Evolutionary conservation across 768 basidiomycete genomes (phyloP).

Genomic region (Fistulinella prunicolor): DNA sequence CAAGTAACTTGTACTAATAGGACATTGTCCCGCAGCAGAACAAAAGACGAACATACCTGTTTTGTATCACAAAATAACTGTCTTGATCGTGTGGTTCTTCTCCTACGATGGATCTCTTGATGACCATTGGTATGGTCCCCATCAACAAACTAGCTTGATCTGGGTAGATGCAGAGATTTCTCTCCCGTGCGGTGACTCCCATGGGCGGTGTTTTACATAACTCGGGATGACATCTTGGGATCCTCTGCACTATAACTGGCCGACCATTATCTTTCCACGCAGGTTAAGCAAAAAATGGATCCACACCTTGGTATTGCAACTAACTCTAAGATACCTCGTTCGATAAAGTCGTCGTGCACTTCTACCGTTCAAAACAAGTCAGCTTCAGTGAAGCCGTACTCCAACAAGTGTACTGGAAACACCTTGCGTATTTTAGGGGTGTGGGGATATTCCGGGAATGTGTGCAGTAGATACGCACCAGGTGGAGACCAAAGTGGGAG

Average conservation of each 20-base stretch:
- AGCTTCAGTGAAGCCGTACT: slow-evolving; percentile 54
- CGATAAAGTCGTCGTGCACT: too few relatives aligned
- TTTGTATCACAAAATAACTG: neutral
- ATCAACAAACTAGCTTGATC: neutral
- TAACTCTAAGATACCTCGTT: too few relatives aligned
- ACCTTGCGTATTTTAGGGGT: slow-evolving; percentile 34
- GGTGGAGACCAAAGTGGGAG: too few relatives aligned
- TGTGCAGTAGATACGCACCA: too few relatives aligned
- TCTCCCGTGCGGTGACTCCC: slow-evolving; percentile 57
- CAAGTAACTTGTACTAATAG: neutral
- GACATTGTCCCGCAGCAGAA: neutral
- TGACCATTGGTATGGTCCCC: slow-evolving; percentile 11
- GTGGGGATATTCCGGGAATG: slow-evolving; percentile 50
- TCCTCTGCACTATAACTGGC: slow-evolving; percentile 49
- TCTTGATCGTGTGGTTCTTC: neutral
- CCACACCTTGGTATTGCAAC: slow-evolving; percentile 46
- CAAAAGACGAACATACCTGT: neutral
- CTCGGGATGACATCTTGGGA: slow-evolving; percentile 53
- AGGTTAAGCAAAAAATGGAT: neutral
- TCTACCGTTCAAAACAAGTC: slow-evolving; percentile 58
- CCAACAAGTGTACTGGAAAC: slow-evolving; percentile 51
- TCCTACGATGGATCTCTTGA: slow-evolving; percentile 1
- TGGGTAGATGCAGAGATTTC: slow-evolving; percentile 25
- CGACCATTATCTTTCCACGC: neutral
- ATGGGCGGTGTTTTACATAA: slow-evolving; percentile 39